Evolutionary conservation across 768 basidiomycete species (phyloP), one percentile per base, ranked within the genome.

Genomic region (Crepidotus variabilis): DNA sequence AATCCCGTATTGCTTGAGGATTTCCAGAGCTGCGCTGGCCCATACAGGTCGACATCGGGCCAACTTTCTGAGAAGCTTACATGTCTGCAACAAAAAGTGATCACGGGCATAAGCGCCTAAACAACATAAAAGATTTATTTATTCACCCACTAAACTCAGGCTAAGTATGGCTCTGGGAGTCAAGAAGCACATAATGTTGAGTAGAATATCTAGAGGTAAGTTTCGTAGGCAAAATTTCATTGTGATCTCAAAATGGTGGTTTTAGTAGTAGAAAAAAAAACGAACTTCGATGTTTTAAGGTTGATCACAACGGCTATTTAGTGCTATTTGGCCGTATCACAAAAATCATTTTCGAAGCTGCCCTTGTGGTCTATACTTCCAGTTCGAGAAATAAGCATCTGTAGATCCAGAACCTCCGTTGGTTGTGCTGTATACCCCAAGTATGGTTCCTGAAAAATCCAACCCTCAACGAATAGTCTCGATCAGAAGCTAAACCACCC

Each of bases 301-400:
- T 28, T 28, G 28, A 28, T 28, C 28, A 8, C 28, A 28, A 8
- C 8, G 28, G 8, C 28, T 28, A 28, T 28, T 3, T 28, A 28
- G 28, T n/a, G 28, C 4, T 28, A 8, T 8, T 28, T 28, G 28
- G 28, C 4, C n/a, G n/a, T n/a, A n/a, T 5, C 3, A 16, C 39
- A 11, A 11, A 43, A 43, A 3, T 43, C 13, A 43, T 2, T 43
- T 53, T 21, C 57, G 52, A 22, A 24, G 52, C 22, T 62, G 59
- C 3, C 54, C 60, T 55, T 62, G 59, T 35, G 53, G 61, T 46
- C 61, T 55, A 60, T 63, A 64, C 53, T 24, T 50, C 61, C 61
- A 62, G 16, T 57, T 57, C 1, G 58, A 59, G 13, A 62, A 46
- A 28, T 57, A 59, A 18, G 61, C 61, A 14, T 51, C 47, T 9